These are phyloP conservation scores for Lodderomyces pseudojiufengensis DNA, from an alignment of 1,139 yeast species.

Conservation along the genomic window DNA sequence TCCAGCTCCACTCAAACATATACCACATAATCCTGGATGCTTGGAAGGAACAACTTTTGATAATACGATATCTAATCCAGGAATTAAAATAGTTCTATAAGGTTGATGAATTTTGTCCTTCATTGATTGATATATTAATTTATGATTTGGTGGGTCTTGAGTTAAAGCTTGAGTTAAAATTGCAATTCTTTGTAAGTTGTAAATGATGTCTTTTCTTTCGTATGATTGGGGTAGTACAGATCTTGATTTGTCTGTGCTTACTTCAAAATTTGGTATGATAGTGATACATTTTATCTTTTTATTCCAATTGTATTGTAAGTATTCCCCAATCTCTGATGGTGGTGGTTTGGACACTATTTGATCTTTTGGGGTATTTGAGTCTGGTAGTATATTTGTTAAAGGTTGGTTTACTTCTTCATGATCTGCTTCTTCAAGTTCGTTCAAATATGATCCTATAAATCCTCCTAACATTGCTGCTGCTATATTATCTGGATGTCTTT, in stretches of 20 bases:
- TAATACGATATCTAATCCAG: conserved; percentile 82
- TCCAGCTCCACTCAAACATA: conserved; percentile 96
- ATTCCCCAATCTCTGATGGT: conserved; percentile 85
- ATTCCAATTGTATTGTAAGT: conserved; percentile 82
- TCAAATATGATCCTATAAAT: conserved; percentile 89
- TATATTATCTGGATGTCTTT: conserved; percentile 96
- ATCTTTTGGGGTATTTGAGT: conserved; percentile 66
- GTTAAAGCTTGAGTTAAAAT: conserved; percentile 71
- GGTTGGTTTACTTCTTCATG: conserved; percentile 76
- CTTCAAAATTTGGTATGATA: conserved; percentile 90
- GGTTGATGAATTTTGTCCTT: conserved; percentile 96
- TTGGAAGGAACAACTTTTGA: conserved; percentile 77
- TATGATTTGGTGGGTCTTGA: conserved; percentile 74
- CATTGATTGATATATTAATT: conserved; percentile 88
- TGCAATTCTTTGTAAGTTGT: conserved; percentile 62
- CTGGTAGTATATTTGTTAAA: conserved; percentile 77
- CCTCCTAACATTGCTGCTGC: conserved; percentile 99
- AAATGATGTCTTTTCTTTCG: conserved; percentile 78
- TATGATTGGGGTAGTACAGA: conserved; percentile 82
- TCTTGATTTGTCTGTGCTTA: conserved; percentile 87
- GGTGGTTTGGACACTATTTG: conserved; percentile 42
- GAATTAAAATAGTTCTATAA: conserved; percentile 83
- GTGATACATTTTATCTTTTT: conserved; percentile 80
- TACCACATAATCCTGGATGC: conserved; percentile 84
- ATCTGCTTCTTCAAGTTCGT: conserved; percentile 72